Evolutionary conservation across 2,329 filamentous ascomycete genomes (phyloP), one percentile per base, ranked within the genome.

Genomic region (Malbranchea cinnamomea): DNA sequence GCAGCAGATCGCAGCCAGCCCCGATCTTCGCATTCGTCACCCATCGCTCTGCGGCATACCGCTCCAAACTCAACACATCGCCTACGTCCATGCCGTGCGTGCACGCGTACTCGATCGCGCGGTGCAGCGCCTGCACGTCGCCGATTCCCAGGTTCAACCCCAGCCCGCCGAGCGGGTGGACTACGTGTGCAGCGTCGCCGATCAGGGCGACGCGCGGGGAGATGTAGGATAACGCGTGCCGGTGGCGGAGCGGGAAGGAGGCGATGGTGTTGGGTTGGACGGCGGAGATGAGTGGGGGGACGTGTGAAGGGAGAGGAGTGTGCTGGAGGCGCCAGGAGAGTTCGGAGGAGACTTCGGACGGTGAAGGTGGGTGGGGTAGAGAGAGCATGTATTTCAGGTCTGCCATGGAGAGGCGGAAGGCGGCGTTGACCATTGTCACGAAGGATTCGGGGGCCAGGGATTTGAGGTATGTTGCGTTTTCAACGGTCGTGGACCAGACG

Each of bases 111-210:
- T 74, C 72, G 29, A 98, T 78, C 1, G 74, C 74, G 38, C 66
- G 67, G 5, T 75, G 73, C 0, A 98, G 68, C 31, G 78, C 78
- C 44, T 82, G 75, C 1, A 89, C 79, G 49, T 98, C 89, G 11
- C 74, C 84, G 39, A 95, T 77, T 2, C 89, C 89, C 45, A 91
- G 79, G 49, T 98, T 98, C 9, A 98, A 65, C 1, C 89, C 89
- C 54, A 95, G 89, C 1, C 89, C 89, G 1, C 83, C 89, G 3
- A 98, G 74, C 0, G 89, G 89, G 52, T 98, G 89, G 40, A 93
- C 75, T 1, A 85, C 92, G 52, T 98, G 89, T 5, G 89, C 89
- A 1, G 89, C 89, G 41, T 98, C 89, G 37, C 89, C 89, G 20
- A 98, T 73, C 1, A 98, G 69, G 1, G 85, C 89, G 6, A 94